Conservation (phyloP, 108 stramenopile genomes). For the Fragilaria radians region DNA sequence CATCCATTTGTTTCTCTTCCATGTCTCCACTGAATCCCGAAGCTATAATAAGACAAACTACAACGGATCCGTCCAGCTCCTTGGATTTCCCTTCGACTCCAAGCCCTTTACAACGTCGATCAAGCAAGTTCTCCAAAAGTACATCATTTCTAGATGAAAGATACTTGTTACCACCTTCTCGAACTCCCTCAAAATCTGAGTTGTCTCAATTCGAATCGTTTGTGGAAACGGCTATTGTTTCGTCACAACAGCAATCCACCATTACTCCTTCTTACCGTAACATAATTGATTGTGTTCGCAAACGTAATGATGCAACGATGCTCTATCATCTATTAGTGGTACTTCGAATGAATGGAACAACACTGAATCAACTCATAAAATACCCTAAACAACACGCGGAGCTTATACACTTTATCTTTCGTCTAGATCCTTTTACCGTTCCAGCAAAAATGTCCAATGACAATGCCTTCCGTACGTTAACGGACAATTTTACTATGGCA, state of each 20-base stretch:
- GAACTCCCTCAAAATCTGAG: conserved; percentile 27
- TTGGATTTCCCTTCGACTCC: not conserved
- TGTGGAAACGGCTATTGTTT: conserved; percentile 35
- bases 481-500: conserved; percentile 20
- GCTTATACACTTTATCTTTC: conserved; percentile 38
- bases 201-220: conserved; percentile 42
- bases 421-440: conserved; percentile 26
- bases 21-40: no score
- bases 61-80: no score
- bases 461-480: not conserved
- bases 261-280: conserved; percentile 28
- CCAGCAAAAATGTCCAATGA: conserved; percentile 9
- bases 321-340: conserved; percentile 34
- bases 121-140: not conserved
- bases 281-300: conserved; percentile 32
- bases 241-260: conserved; percentile 12
- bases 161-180: conserved; percentile 28
- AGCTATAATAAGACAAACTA: no score
- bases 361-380: conserved; percentile 23
- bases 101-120: not conserved
- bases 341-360: conserved; percentile 38
- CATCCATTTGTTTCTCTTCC: no score
- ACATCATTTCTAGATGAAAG: not conserved
- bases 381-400: conserved; percentile 30
- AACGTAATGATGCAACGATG: conserved; percentile 30